Percentiles rank a stretch among this genome's conserved stretches.
Conservation (phyloP, 129 eudicot species). For the Tagetes erecta region DNA sequence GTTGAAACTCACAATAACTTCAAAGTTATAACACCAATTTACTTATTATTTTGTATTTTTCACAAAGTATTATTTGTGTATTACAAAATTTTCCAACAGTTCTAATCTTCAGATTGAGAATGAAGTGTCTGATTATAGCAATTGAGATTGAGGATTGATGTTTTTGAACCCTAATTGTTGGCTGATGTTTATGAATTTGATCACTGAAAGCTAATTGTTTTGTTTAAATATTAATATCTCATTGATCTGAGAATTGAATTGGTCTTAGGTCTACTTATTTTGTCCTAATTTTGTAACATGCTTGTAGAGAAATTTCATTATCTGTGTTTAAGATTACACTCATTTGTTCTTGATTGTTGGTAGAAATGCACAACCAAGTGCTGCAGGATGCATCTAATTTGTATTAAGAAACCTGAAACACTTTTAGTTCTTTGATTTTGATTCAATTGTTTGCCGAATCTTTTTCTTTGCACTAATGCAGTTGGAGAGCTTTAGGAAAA, state of each 20-base stretch:
- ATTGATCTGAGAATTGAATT: not conserved
- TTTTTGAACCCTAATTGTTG: not conserved
- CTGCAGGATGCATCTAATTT: not conserved
- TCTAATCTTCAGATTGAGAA: slow-evolving; percentile 13
- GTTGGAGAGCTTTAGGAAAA: slow-evolving; percentile 92
- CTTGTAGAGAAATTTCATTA: not conserved
- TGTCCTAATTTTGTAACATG: not conserved
- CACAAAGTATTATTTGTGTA: too few relatives aligned
- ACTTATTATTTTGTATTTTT: too few relatives aligned
- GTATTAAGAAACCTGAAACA: not conserved
- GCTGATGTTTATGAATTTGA: not conserved
- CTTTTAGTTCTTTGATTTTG: not conserved
- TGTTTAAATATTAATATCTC: not conserved
- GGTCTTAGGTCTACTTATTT: not conserved
- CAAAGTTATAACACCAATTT: too few relatives aligned
- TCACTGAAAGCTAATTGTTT: not conserved
- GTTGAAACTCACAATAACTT: too few relatives aligned
- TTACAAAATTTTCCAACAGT: too few relatives aligned
- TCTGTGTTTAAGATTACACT: not conserved
- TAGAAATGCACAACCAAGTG: slow-evolving; percentile 6
- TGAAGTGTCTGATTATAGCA: not conserved
- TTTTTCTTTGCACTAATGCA: slow-evolving; percentile 39
- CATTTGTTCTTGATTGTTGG: not conserved
- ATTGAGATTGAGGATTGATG: too few relatives aligned
- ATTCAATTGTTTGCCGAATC: not conserved